Conservation (phyloP, 2,329 filamentous ascomycete species). For the Elsinoe batatas region DNA sequence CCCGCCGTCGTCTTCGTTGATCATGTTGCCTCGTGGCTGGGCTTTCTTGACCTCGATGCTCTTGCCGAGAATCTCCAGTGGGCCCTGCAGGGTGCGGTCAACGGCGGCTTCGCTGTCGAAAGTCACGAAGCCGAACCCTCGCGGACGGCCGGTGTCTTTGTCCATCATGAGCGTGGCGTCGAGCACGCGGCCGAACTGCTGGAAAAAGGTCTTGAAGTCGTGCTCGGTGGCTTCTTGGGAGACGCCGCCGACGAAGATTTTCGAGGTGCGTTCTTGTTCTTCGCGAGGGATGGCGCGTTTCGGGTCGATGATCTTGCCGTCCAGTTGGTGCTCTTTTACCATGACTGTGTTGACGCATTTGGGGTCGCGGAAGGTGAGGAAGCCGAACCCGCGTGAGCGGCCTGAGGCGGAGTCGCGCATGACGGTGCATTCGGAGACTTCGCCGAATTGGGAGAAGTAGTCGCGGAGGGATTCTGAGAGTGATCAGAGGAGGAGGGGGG, state of each 20-base stretch:
- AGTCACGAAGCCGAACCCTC: slow-evolving; percentile 95
- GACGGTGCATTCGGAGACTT: slow-evolving; percentile 96
- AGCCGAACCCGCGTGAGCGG: slow-evolving; percentile 89
- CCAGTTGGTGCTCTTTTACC: slow-evolving; percentile 97
- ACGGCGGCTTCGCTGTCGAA: slow-evolving; percentile 95
- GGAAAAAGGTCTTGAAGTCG: slow-evolving; percentile 94
- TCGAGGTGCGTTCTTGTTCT: slow-evolving; percentile 95
- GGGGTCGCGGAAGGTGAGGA: slow-evolving; percentile 93
- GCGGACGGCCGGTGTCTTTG: slow-evolving; percentile 93
- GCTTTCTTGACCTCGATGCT: slow-evolving; percentile 97
- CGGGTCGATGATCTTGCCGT: slow-evolving; percentile 98
- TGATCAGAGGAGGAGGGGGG: slow-evolving; percentile 22
- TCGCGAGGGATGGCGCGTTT: slow-evolving; percentile 95
- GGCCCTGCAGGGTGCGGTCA: slow-evolving; percentile 74
- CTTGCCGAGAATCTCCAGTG: slow-evolving; percentile 88
- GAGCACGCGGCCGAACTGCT: slow-evolving; percentile 88
- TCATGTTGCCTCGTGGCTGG: slow-evolving; percentile 86
- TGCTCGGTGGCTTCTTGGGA: slow-evolving; percentile 94
- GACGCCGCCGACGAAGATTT: slow-evolving; percentile 97
- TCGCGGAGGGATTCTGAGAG: slow-evolving; percentile 79
- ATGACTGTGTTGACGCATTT: slow-evolving; percentile 98
- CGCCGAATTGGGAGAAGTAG: slow-evolving; percentile 96
- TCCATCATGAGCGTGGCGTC: slow-evolving; percentile 99
- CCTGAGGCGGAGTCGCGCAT: slow-evolving; percentile 95
- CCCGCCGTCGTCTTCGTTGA: slow-evolving; percentile 63